A percentile compares a stretch with the other conserved stretches of the same genome.
Evolutionary conservation across 768 basidiomycete genomes (phyloP).

Genomic region (Cystofilobasidium capitatum): DNA sequence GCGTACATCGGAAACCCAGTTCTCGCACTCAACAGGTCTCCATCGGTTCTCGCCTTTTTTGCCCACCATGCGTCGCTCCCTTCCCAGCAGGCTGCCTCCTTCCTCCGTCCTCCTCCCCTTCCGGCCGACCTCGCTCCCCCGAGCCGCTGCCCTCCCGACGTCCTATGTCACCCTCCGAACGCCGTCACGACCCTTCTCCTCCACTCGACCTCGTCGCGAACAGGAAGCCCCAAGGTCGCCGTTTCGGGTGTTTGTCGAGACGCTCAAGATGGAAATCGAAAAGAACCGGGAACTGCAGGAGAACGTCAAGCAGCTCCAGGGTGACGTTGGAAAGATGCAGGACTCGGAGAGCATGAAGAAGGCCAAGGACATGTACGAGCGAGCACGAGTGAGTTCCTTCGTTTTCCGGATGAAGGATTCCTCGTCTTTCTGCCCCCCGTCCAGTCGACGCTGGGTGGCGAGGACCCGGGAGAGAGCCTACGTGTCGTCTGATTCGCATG

Average conservation of each 20-base stretch:
- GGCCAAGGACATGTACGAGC: slow-evolving; percentile 84
- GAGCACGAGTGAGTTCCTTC: slow-evolving; percentile 64
- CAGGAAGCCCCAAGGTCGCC: slow-evolving; percentile 49
- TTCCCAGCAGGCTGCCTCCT: not conserved
- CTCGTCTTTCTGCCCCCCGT: not conserved
- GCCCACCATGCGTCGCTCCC: slow-evolving; percentile 2
- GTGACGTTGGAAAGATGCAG: slow-evolving; percentile 93
- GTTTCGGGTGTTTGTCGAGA: slow-evolving; percentile 91
- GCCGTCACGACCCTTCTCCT: slow-evolving; percentile 4
- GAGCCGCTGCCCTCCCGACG: not conserved
- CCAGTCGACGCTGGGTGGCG: not conserved
- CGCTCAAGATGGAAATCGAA: slow-evolving; percentile 77
- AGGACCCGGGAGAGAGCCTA: not conserved
- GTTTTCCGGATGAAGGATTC: not conserved
- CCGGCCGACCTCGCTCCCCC: not conserved
- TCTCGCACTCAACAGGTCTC: too few relatives aligned
- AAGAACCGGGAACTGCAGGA: slow-evolving; percentile 94
- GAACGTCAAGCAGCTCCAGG: slow-evolving; percentile 92
- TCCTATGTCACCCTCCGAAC: not conserved
- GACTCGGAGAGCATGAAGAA: slow-evolving; percentile 93
- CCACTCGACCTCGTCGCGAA: slow-evolving; percentile 5
- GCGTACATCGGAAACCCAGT: too few relatives aligned
- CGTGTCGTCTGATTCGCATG: not conserved
- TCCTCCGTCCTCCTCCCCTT: not conserved
- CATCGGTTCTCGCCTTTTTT: not conserved